Evolutionary conservation across 2,329 filamentous ascomycete genomes (phyloP), one percentile per base, ranked within the genome.

Genomic region (Emmonsiellopsis sp.): DNA sequence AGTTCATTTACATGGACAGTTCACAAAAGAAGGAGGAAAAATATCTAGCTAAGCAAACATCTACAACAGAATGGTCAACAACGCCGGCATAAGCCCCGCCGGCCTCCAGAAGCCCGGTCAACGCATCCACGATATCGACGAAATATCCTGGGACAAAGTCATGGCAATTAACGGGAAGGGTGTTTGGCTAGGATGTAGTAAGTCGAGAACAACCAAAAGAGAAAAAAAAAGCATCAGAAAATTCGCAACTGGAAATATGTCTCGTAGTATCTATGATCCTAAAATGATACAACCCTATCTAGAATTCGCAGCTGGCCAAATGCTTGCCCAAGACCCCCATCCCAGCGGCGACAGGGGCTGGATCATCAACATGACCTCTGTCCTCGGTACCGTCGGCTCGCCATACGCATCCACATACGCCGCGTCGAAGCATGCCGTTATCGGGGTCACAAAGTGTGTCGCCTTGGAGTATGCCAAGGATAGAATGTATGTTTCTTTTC

Each of bases 381-480:
- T 70, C 16, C 57, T 64, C 54, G 65, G 65, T 1, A 56, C 66
- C 20, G 59, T 70, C 41, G 65, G 57, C 2, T 60, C 54, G 1
- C 45, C 54, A 1, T 51, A 62, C n/a, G 62, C 61, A 15, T 60
- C 53, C 26, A 53, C 55, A 0, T 81, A 80, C 49, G 66, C 67
- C 9, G 70, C 77, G 0, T 75, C 73, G 0, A 81, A 80, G 56
- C 76, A 74, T 5, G 77, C 75, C 0, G 76, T 80, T 0, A 66
- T 73, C 2, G 75, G 74, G n/a, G 56, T 80, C 3, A 81, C 78
- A 0, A 69, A 72, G 35, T 65, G 72, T 7, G 67, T 77, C 0
- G 77, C 77, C 0, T 55, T 76, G 37, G 79, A 81, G 41, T 79
- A 77, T 57, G 78, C 73, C 0, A 61, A 62, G 0, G 61, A 74